A percentile compares a stretch with the other conserved stretches of the same genome.
Evolutionary conservation across 139 green algal genomes (phyloP).

Genomic region (Microglena sp.): DNA sequence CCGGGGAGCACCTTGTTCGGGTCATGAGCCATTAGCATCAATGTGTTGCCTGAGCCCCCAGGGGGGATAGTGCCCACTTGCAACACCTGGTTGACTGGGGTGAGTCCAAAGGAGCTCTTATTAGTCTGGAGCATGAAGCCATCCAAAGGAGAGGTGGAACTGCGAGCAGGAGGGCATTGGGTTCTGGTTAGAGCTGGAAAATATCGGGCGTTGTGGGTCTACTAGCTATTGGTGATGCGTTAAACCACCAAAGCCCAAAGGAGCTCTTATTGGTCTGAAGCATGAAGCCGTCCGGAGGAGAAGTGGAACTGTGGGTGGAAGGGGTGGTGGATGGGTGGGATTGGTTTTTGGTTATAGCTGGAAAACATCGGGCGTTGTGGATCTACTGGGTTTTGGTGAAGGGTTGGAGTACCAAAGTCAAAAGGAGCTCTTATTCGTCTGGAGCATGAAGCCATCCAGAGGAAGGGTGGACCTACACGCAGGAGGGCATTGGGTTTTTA

Average conservation of each 20-base stretch:
- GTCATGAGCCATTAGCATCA: conserved; percentile 41
- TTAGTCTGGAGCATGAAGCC: conserved; percentile 94
- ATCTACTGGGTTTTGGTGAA: no score
- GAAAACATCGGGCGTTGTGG: no score
- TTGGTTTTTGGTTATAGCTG: no score
- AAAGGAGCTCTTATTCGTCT: conserved; percentile 90
- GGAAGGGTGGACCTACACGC: neutral
- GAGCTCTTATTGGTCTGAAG: conserved; percentile 91
- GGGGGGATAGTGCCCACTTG: conserved; percentile 29
- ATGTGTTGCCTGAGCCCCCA: conserved; percentile 14
- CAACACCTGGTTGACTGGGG: conserved; percentile 43
- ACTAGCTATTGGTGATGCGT: no score
- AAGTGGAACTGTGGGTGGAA: neutral
- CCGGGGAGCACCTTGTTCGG: conserved; percentile 30
- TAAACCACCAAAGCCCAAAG: no score
- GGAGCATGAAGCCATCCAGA: conserved; percentile 86
- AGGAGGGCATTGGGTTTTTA: neutral
- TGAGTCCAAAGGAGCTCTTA: conserved; percentile 82
- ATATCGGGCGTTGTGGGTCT: no score
- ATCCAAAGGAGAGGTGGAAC: conserved; percentile 39
- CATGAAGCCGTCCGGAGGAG: conserved; percentile 78
- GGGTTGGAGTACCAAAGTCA: no score
- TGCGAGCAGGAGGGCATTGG: neutral
- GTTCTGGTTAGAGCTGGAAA: neutral
- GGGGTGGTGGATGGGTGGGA: no score